Conservation (phyloP, 768 basidiomycete species). For the Xerocomellus dryophilus region DNA sequence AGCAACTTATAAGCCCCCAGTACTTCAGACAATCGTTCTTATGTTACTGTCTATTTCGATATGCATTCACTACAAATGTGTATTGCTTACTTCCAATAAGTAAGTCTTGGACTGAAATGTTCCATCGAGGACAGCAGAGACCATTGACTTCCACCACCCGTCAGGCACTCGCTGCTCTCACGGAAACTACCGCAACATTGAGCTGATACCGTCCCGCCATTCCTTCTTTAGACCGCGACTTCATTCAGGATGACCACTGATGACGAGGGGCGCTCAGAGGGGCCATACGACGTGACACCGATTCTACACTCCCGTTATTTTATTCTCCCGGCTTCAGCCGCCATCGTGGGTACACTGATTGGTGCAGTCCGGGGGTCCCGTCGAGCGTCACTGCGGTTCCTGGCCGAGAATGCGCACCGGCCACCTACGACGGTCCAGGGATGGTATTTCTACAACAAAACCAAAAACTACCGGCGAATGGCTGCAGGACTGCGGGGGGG, state of each 20-base stretch:
- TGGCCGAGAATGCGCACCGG: conserved; percentile 92
- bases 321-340: conserved; percentile 57
- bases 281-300: conserved; percentile 29
- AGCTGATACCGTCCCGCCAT: too few relatives aligned
- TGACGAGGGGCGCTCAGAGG: conserved; percentile 6
- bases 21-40: neutral
- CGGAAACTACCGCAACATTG: neutral
- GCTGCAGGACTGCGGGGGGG: conserved; percentile 69
- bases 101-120: neutral
- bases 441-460: conserved; percentile 97
- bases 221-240: neutral
- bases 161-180: neutral
- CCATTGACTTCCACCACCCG: neutral
- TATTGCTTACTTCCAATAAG: too few relatives aligned
- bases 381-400: conserved; percentile 68
- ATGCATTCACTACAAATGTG: neutral
- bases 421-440: conserved; percentile 82
- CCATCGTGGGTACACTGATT: conserved; percentile 60
- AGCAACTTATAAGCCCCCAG: too few relatives aligned
- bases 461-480: conserved; percentile 87
- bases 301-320: conserved; percentile 49
- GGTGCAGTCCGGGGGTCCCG: conserved; percentile 74
- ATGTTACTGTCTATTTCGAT: neutral
- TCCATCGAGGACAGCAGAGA: neutral
- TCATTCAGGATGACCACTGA: conserved; percentile 16